These are phyloP conservation scores for Pythium rishiriense DNA, from an alignment of 352 stramenopile genomes.

Conservation along the genomic window DNA sequence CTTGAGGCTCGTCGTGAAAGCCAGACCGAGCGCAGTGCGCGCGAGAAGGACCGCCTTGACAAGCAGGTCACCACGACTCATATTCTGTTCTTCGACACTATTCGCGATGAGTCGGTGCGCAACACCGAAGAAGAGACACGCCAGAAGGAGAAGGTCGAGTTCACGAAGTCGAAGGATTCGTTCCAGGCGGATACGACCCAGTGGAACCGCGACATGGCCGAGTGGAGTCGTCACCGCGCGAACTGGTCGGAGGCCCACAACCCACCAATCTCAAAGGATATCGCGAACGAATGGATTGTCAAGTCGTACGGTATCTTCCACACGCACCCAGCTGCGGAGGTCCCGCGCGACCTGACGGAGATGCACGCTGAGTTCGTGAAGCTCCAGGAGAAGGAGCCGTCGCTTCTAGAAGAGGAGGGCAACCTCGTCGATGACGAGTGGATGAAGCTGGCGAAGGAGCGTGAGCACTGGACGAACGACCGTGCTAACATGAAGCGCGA, in stretches of 20 bases:
- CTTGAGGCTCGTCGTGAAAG: constrained; percentile 78
- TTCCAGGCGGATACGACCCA: constrained; percentile 87
- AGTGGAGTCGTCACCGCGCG: constrained; percentile 85
- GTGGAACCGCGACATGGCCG: constrained; percentile 89
- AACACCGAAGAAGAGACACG: constrained; percentile 81
- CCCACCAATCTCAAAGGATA: constrained; percentile 84
- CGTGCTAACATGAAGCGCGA: constrained; percentile 89
- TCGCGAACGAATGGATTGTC: constrained; percentile 87
- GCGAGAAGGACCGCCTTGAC: constrained; percentile 81
- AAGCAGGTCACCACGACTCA: constrained; percentile 74
- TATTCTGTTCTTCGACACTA: constrained; percentile 86
- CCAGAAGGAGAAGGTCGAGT: constrained; percentile 87
- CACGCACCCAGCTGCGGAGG: constrained; percentile 37
- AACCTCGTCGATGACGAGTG: constrained; percentile 84
- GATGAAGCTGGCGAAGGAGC: constrained; percentile 89
- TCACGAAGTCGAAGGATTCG: constrained; percentile 86
- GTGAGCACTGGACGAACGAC: constrained; percentile 87
- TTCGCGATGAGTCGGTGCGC: constrained; percentile 67
- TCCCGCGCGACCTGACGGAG: constrained; percentile 72
- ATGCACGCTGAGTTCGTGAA: constrained; percentile 78
- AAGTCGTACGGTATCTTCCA: constrained; percentile 86
- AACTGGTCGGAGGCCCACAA: constrained; percentile 89
- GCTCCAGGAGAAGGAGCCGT: constrained; percentile 82
- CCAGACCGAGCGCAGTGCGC: constrained; percentile 75
- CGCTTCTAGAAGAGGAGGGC: constrained; percentile 78